Evolutionary conservation across 768 basidiomycete species (phyloP).

Genomic region (Mycena filopes): DNA sequence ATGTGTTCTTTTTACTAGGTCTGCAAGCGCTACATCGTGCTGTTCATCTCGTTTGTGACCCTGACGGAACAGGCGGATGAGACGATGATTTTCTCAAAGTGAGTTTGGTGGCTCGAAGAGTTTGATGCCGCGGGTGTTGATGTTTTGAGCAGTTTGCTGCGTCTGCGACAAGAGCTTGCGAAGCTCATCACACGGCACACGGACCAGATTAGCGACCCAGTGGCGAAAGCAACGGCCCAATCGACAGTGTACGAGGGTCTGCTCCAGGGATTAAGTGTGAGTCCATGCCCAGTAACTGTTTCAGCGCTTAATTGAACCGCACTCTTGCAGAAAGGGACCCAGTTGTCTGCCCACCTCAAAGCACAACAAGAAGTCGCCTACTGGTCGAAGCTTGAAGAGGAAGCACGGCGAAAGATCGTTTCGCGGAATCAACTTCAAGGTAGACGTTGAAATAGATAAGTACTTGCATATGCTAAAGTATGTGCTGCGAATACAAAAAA

Average conservation of each 20-base stretch:
- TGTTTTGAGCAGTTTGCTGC: constrained; percentile 67
- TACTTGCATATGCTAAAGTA: too few species aligned
- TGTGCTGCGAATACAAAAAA: too few species aligned
- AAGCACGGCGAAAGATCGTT: constrained; percentile 71
- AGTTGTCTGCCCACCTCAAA: constrained; percentile 82
- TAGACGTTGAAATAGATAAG: constrained; percentile 1
- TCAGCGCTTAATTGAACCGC: background rate
- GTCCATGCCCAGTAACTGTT: constrained; percentile 39
- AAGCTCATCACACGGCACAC: constrained; percentile 82
- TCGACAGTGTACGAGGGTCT: constrained; percentile 80
- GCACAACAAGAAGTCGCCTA: constrained; percentile 87
- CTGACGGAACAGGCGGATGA: constrained; percentile 89
- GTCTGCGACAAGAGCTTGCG: constrained; percentile 85
- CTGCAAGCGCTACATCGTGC: constrained; percentile 76
- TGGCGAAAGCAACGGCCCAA: constrained; percentile 73
- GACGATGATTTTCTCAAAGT: constrained; percentile 98
- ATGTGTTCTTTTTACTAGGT: constrained; percentile 53
- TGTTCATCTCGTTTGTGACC: constrained; percentile 87
- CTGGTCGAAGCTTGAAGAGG: constrained; percentile 89
- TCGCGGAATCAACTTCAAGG: constrained; percentile 44
- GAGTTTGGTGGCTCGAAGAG: constrained; percentile 36
- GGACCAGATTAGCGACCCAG: constrained; percentile 68
- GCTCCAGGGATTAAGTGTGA: constrained; percentile 79
- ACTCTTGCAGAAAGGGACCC: constrained; percentile 65
- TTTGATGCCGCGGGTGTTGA: constrained; percentile 13